Evolutionary conservation across 2,329 filamentous ascomycete genomes (phyloP), one percentile per base, ranked within the genome.

Genomic region (Macroventuria anomochaeta): DNA sequence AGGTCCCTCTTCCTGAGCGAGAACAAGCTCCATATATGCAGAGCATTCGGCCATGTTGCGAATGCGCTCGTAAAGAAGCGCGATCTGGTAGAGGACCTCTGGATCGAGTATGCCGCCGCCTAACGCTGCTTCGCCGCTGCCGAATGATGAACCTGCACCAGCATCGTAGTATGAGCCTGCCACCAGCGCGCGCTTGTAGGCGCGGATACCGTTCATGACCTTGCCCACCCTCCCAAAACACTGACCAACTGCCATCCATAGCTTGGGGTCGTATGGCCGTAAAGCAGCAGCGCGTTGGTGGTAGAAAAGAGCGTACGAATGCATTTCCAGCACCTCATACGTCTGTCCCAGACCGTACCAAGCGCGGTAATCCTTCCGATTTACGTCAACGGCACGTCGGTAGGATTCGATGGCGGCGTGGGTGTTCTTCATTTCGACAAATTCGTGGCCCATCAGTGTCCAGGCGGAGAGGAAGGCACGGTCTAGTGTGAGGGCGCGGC

Each of bases 361-460:
- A 3, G 95, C 95, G 52, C 95, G 89, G 73, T 97, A 97, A 73
- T 99, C 95, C 65, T 95, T 91, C 28, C 93, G 86, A 69, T 99
- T 97, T 63, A 95, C 91, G 67, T 99, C 95, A 1, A 99, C 93
- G 1, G 95, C 95, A 34, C 95, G 88, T 1, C 95, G 87, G 70
- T 99, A 99, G 1, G 91, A 96, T 74, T 99, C 95, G 57, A 99
- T 97, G 7, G 95, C 95, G 0, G 95, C 93, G 67, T 99, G 95
- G 0, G 93, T 97, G 72, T 99, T 99, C 71, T 97, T 99, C 76
- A 99, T 87, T 75, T 99, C 95, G 47, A 97, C 92, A 65, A 97
- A 99, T 74, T 99, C 95, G 74, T 99, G 95, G 1, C 95, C 95
- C 93, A 99, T 97, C 1, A 99, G 81, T 0, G 95, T 99, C 95